phyloP scores from a whole-genome alignment of 208 protist genomes.

The Trypanosoma scelopori region DNA sequence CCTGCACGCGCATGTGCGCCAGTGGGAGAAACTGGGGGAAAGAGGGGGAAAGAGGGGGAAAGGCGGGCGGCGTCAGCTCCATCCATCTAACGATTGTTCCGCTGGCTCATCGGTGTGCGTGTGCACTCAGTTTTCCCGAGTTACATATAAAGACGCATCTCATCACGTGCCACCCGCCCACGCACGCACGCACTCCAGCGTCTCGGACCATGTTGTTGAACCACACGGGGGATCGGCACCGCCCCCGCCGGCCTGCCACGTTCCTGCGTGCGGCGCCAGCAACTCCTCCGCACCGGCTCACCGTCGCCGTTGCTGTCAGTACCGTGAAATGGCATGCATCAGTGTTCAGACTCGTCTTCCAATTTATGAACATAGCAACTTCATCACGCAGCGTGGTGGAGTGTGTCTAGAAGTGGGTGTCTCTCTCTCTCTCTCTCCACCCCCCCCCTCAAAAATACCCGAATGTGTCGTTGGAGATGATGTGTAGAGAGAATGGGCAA shows the following conservation, averaged over 20 bases:
- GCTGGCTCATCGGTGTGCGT: conserved; percentile 39
- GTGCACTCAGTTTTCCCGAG: conserved; percentile 61
- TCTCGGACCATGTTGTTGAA: conserved; percentile 30
- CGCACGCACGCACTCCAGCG: background rate
- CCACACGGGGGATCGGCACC: conserved; percentile 5
- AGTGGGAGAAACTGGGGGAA: conserved; percentile 33
- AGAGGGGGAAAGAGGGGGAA: conserved; percentile 65
- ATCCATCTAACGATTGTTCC: conserved; percentile 72
- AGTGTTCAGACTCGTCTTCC: conserved; percentile 41
- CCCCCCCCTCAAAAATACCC: too few species aligned
- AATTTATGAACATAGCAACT: conserved; percentile 17
- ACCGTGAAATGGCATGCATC: conserved; percentile 25
- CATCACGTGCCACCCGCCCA: conserved; percentile 21
- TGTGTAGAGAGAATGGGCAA: too few species aligned
- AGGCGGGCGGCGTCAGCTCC: conserved; percentile 70
- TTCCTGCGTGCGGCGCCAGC: conserved; percentile 1
- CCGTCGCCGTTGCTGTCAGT: too few species aligned
- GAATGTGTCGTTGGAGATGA: too few species aligned
- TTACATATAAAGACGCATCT: conserved; percentile 51
- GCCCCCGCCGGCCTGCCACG: conserved; percentile 11
- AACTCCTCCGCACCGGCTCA: background rate
- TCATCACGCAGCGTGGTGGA: conserved; percentile 8
- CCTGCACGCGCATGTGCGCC: too few species aligned
- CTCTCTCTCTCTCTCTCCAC: too few species aligned
- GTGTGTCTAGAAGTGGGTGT: background rate